Percentiles rank a stretch among this genome's conserved stretches.
Evolutionary conservation across 2,329 filamentous ascomycete species (phyloP).

Genomic region (Ceratocystis huliohia): DNA sequence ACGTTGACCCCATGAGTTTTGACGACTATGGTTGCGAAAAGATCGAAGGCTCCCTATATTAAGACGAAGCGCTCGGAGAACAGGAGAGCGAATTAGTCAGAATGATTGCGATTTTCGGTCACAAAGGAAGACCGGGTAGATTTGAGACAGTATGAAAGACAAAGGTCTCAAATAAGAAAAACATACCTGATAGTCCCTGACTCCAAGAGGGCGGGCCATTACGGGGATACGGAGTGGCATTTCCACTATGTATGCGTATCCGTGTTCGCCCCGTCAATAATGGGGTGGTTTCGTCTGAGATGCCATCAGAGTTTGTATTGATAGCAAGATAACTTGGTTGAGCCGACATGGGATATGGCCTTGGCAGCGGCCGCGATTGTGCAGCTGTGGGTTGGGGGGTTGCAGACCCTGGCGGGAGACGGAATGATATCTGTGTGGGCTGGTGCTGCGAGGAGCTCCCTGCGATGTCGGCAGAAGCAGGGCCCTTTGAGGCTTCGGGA

Average conservation of each 20-base stretch:
- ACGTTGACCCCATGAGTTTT: constrained; percentile 47
- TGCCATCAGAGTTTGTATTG: constrained; percentile 15
- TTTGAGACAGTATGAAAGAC: not conserved
- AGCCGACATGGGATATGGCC: constrained; percentile 20
- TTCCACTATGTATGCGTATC: constrained; percentile 31
- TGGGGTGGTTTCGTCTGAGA: constrained; percentile 35
- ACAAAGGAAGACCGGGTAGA: not conserved
- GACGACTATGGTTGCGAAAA: constrained; percentile 42
- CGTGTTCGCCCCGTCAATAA: constrained; percentile 34
- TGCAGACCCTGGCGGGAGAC: constrained; percentile 17
- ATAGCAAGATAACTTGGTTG: constrained; percentile 13
- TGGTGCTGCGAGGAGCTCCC: not conserved
- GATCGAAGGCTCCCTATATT: constrained; percentile 27
- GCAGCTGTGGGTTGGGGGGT: constrained; percentile 19
- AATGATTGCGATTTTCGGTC: not conserved
- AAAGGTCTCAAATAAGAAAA: not conserved
- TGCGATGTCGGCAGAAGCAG: not conserved
- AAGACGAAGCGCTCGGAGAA: not conserved
- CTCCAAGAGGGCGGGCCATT: constrained; percentile 27
- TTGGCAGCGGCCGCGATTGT: constrained; percentile 20
- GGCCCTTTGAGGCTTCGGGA: not conserved
- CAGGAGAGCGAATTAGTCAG: too few species aligned
- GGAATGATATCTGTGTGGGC: constrained; percentile 17
- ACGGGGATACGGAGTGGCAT: constrained; percentile 21
- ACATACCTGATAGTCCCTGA: constrained; percentile 35